Base-by-base conservation (phyloP, 1,284 basidiomycete genomes). In the Porodaedalea pini region DNA sequence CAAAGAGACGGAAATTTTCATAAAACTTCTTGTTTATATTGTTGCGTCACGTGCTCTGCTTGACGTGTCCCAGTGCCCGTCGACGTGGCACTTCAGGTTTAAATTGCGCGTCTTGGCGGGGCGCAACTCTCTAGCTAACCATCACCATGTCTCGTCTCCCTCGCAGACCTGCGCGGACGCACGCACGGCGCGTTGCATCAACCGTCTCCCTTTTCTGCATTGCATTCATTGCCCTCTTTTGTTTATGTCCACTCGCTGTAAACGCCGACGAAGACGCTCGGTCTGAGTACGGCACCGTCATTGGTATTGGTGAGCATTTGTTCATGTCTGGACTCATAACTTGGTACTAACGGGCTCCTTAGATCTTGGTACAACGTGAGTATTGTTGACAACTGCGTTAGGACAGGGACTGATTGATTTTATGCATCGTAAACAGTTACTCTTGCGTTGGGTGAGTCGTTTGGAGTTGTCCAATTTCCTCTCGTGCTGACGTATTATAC, bases 211-310 rank as follows among this genome's bases (percentile, higher is more conserved):
- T 90, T 63, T 63, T 80, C 59, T 77, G 88, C 69, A 73, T 88
- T 66, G 80, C 83, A 59, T 72, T 88, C 70, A 61, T 88, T 60
- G 84, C 86, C 53, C 61, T 89, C 64, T 66, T 88, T 65, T 80
- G 79, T 69, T 71, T 88, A 56, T 85, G 78, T 67, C 83, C 86
- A 11, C 72, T 78, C 48, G 72, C 75, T 43, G 80, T 77, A 57
- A 75, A 73, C 36, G 85, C 85, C 43, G 82, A 86, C 57, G 85
- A 86, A 39, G 59, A 70, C 25, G 73, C 74, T 67, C 74, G 70
- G 65, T 66, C 68, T 48, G 86, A 93, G 66, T 94, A 92, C 73
- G 94, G 94, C 61, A 89, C 90, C 45, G 94, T 98, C 49, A 97
- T 97, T 72, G 94, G 92, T 82, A 97, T 97, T 70, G 94, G 92